Evolutionary conservation across 2,329 filamentous ascomycete species (phyloP), one percentile per base, ranked within the genome.

Genomic region (Beauveria rudraprayagi): DNA sequence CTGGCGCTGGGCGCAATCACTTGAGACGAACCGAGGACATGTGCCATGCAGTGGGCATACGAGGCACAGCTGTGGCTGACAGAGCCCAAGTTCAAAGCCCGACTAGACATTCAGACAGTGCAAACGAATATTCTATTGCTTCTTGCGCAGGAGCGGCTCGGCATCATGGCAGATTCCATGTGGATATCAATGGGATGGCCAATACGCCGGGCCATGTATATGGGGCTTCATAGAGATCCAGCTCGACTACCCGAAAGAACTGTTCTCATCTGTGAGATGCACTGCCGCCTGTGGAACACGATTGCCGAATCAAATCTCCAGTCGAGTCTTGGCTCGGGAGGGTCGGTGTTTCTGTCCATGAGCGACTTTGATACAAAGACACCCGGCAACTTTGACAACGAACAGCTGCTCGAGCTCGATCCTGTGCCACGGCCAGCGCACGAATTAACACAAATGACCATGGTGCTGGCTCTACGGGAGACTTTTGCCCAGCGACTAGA

Each of bases 31-130:
- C 63, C 70, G 41, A 77, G 82, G 7, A 56, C 71, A 6, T 73
- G 75, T 0, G 83, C 83, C 0, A 71, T 78, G n/a, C 74, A 70
- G 30, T 87, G 83, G 84, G 71, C 85, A 0, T 80, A 82, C 60
- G 82, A 85, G 63, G 83, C 79, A 0, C 79, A 83, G 50, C 77
- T 76, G 0, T 87, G 81, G 80, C 56, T 82, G 0, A 77, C 79
- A 0, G 76, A 77, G 5, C 84, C 83, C 0, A 72, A 78, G 3
- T 80, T 78, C 66, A 87, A 86, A 63, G 74, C 76, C 0, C 71
- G 76, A 0, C 71, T 86, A 0, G 76, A 72, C 1, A 70, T 85
- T 0, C 75, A 78, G 34, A 75, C 73, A n/a, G 63, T 87, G 0
- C 84, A 87, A 62, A 76, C 70, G 0, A 72, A 73, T 7, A 68